Base-by-base conservation (phyloP, 1,284 basidiomycete species). In the Fomitopsis schrenkii region DNA sequence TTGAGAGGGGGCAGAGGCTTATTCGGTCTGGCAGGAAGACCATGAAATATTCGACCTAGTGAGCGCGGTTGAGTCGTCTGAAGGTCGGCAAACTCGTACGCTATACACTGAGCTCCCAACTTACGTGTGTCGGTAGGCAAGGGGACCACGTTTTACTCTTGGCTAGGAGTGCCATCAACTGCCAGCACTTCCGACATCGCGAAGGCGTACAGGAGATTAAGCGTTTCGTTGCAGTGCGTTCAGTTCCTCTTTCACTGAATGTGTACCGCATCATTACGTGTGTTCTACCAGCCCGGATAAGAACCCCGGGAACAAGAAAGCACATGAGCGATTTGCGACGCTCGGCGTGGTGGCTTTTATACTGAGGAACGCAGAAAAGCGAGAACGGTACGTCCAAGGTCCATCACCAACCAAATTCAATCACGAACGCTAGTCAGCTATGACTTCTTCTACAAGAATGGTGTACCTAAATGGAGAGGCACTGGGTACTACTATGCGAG, bases 11-110 rank as follows among this genome's bases (percentile, higher is more conserved):
- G 7, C 6, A 3, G 12, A 10, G 17, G 35, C 19, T 17, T 54
- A 36, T 9, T 7, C n/a, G 35, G 52, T 8, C 9, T n/a, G 9
- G 60, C 67, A 94, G 87, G 90, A 95, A 75, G 94, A 96, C 78
- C 83, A 95, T 79, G 95, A 98, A 76, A 95, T 98, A 58, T 98
- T 98, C 71, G 95, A 97, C 77, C 82, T 98, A n/a, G 95, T 97
- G 61, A 85, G 85, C 64, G 91, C 85, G 6, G 76, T 98, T 38
- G 89, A 97, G 76, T 77, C 79, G 1, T 80, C 91, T 2, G 95
- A 97, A 80, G 95, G 93, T 87, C 59, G 53, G 72, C 46, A 35
- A 48, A 54, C 55, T 58, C n/a, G 42, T 46, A 35, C 59, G 38
- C 45, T 36, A 55, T 26, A 42, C 19, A 40, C 55, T 52, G 40